These are phyloP conservation scores for Spiromastix sp. DNA, from an alignment of 2,329 filamentous ascomycete genomes.

Conservation along the genomic window DNA sequence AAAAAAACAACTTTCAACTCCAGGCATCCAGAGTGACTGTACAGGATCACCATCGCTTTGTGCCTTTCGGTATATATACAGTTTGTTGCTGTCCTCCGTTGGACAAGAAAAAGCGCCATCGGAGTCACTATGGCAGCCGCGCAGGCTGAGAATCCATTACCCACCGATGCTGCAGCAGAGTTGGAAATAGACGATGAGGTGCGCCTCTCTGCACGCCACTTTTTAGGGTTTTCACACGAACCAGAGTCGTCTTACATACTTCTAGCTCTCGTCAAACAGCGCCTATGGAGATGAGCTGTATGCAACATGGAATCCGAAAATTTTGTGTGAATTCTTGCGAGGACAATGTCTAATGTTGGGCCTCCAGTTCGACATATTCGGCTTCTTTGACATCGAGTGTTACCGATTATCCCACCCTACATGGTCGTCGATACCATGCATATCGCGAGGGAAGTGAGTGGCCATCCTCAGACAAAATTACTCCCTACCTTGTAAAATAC, in stretches of 20 bases:
- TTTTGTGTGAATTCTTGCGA: background rate
- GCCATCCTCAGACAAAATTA: too few species aligned
- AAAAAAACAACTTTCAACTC: too few species aligned
- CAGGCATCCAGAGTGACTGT: too few species aligned
- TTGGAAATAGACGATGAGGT: background rate
- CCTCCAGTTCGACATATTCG: slow-evolving; percentile 4
- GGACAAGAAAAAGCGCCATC: too few species aligned
- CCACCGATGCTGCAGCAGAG: too few species aligned
- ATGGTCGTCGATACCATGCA: slow-evolving; percentile 4
- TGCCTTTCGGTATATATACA: too few species aligned
- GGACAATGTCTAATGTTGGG: background rate
- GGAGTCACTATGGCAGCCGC: too few species aligned
- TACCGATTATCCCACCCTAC: slow-evolving; percentile 1
- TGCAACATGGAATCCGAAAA: too few species aligned
- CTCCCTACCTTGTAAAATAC: background rate
- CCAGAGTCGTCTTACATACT: background rate
- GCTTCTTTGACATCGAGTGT: slow-evolving; percentile 7
- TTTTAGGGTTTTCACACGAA: background rate
- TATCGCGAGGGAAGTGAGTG: slow-evolving; percentile 6
- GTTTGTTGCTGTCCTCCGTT: too few species aligned
- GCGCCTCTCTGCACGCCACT: too few species aligned
- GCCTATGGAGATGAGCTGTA: slow-evolving; percentile 4
- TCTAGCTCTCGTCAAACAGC: background rate
- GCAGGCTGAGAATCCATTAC: too few species aligned
- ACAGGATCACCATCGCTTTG: too few species aligned